Evolutionary conservation across 2,329 filamentous ascomycete species (phyloP), one percentile per base, ranked within the genome.

Genomic region (Pseudocercospora vitis): DNA sequence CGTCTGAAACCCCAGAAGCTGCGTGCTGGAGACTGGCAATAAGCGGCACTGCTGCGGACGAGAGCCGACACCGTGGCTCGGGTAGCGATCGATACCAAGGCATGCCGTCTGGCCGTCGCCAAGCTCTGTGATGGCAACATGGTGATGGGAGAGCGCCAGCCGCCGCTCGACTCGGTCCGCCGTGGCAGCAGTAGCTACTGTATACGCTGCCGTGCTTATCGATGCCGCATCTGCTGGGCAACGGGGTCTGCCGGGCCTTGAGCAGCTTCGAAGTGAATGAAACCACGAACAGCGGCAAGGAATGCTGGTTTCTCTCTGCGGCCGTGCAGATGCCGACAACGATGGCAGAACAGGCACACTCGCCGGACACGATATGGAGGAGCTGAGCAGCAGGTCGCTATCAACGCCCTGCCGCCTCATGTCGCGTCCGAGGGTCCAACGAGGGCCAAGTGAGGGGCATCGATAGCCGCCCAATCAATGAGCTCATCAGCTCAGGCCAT

Each of bases 1-100:
- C 60, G 49, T 26, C 59, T 56, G 59, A 64, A 66, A 31, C 56
- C 58, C 56, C 60, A 68, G 59, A 67, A 58, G 55, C 56, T 56
- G 9, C 68, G 57, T 19, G 58, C 16, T 28, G 55, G 55, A 14
- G 50, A 18, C 33, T 57, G 55, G 11, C 45, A 40, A 26, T 23
- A 50, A 40, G 53, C 50, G 45, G 52, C 39, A 29, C 51, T 35
- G 24, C 46, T 50, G 12, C 55, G 54, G 48, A 55, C 35, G 48
- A 56, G 49, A 32, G 58, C 54, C 48, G 45, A 52, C 32, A 52
- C 35, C 9, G 55, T 55, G 31, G 59, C 44, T 39, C 58, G 51
- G 40, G 23, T 31, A 29, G 42, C 42, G 18, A 45, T 31, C 24
- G 42, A 29, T 16, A 24, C 29, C 23, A 45, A 29, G 24, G 42